A percentile compares a stretch with the other conserved stretches of the same genome.
These are phyloP conservation scores for Hyparrhenia diplandra DNA, from an alignment of 176 grass and related monocot species.

Conservation along the genomic window DNA sequence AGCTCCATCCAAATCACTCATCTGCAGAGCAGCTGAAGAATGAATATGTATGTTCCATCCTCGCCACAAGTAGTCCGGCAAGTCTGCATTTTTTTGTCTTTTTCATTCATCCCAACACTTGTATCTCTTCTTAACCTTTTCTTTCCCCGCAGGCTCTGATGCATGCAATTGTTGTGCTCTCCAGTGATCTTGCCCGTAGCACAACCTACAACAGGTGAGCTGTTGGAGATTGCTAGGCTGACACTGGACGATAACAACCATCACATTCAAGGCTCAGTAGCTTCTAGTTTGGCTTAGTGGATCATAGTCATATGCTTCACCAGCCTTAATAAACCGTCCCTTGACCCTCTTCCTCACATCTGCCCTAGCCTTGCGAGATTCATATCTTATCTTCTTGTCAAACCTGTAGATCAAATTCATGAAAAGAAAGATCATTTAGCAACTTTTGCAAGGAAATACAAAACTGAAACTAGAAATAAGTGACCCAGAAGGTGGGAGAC, in stretches of 20 bases:
- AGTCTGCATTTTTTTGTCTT: constrained; percentile 29
- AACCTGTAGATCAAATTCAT: too few relatives aligned
- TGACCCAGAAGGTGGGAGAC: too few relatives aligned
- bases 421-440: too few relatives aligned
- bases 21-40: constrained; percentile 37
- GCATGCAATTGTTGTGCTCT: constrained; percentile 6
- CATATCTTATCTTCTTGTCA: too few relatives aligned
- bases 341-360: too few relatives aligned
- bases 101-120: constrained; percentile 7
- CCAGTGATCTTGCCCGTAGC: constrained; percentile 7
- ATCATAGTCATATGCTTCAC: constrained; percentile 96
- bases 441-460: too few relatives aligned
- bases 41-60: constrained; percentile 38
- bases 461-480: too few relatives aligned
- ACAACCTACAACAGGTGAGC: constrained; percentile 19
- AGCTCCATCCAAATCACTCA: constrained; percentile 32
- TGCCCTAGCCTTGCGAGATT: too few relatives aligned
- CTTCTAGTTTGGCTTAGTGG: constrained; percentile 72
- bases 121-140: neutral
- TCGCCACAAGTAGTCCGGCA: constrained; percentile 29
- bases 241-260: constrained; percentile 18
- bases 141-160: neutral
- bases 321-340: constrained; percentile 58
- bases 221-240: constrained; percentile 33
- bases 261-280: constrained; percentile 35